Base-by-base conservation (phyloP, 1,284 basidiomycete species). In the Erythrobasidium hasegawianum region DNA sequence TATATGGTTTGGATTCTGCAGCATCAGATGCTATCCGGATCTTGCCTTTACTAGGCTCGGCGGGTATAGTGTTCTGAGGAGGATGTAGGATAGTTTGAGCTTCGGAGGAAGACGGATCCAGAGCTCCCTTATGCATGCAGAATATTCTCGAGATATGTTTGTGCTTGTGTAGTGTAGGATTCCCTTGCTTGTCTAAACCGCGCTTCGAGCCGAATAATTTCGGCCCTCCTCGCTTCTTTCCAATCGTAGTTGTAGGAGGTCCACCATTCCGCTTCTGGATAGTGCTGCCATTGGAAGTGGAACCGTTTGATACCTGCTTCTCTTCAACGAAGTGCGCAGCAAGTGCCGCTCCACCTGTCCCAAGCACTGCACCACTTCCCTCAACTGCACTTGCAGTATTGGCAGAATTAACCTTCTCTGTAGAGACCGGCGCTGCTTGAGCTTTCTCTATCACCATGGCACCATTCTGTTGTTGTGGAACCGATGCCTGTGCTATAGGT, bases 111-210 rank as follows among this genome's bases (percentile, higher is more conserved):
- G 55, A 58, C 8, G 62, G 62, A 53, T 58, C 56, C 13, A 65
- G 22, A 10, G 62, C 62, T 3, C 62, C 62, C 18, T 65, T 65
- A 38, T 65, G 62, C 62, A 65, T 65, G 45, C 62, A 65, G 13
- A 65, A 53, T 11, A 52, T 45, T 20, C 52, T 57, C 1, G 39
- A 24, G 20, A 58, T 41, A 58, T 65, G 62, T 22, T 50, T 49
- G 29, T 65, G 62, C 41, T 65, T 65, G 47, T 65, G 56, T 9
- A 24, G 11, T 2, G 62, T 65, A n/a, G 62, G 55, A 20, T 57
- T 49, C 29, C 62, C 62, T 53, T 57, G 26, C 47, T 65, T 57
- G 47, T 65, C 62, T 8, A 65, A 24, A 13, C 62, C 62, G 26
- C 62, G 43, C 39, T 57, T 58, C 20, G 41, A 52, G 16, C 53